Conservation (phyloP, 2,329 filamentous ascomycete genomes). For the Domatiomyces globalis region DNA sequence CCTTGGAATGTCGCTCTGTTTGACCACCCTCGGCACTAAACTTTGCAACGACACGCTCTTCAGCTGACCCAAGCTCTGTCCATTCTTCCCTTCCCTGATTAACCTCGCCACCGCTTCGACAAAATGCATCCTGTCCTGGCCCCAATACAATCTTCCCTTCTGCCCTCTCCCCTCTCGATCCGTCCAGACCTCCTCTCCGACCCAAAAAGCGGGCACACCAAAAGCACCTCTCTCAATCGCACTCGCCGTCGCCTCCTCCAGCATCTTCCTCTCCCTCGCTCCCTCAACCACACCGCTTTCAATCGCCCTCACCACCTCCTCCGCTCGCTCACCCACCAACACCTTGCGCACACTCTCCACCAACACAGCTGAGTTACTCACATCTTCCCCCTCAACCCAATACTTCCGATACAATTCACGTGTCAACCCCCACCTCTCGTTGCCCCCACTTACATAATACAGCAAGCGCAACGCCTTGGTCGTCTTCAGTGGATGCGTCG, state of each 20-base stretch:
- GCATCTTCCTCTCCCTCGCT: slow-evolving; percentile 1
- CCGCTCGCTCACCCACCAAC: not conserved
- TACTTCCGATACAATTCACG: slow-evolving; percentile 5
- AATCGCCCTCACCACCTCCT: slow-evolving; percentile 1
- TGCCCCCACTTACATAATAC: slow-evolving; percentile 2
- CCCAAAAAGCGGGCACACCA: slow-evolving; percentile 9
- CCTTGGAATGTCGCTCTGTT: slow-evolving; percentile 1
- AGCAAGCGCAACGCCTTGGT: slow-evolving; percentile 7
- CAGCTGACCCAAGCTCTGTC: slow-evolving; percentile 2
- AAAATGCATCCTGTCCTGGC: slow-evolving; percentile 12
- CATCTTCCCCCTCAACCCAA: slow-evolving; percentile 9
- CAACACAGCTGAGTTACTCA: slow-evolving; percentile 3
- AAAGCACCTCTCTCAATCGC: slow-evolving; percentile 5
- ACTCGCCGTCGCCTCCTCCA: slow-evolving; percentile 5
- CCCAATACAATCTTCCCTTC: slow-evolving; percentile 8
- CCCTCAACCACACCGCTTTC: slow-evolving; percentile 3
- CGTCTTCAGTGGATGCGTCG: slow-evolving; percentile 7
- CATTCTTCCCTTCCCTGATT: not conserved
- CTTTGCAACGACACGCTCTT: not conserved
- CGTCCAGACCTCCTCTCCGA: slow-evolving; percentile 1
- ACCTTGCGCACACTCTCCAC: slow-evolving; percentile 1
- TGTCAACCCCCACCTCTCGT: slow-evolving; percentile 4
- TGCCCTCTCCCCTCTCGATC: not conserved
- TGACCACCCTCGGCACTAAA: not conserved
- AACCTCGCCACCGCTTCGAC: slow-evolving; percentile 1